Evolutionary conservation across 352 stramenopile species (phyloP), one percentile per base, ranked within the genome.

Genomic region (Pythium sukuiense): DNA sequence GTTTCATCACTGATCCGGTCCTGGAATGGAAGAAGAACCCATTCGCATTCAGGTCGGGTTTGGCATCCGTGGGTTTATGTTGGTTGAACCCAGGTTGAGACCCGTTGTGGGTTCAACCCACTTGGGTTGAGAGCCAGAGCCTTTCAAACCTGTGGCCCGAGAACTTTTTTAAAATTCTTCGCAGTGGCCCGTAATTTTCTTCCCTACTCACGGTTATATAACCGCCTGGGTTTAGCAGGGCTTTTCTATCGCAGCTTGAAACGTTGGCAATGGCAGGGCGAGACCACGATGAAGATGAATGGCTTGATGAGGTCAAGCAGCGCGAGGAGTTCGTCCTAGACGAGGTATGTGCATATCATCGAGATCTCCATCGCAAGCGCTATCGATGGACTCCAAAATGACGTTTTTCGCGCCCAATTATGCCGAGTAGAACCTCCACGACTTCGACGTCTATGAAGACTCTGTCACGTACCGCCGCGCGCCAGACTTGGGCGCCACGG

Each of bases 401-500:
- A 43, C 14, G 49, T 18, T 11, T 39, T 49, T 53, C 18, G 41
- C 43, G 16, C 14, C 1, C 26, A 35, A 59, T 57, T 58, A 59
- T 30, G 45, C 16, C 24, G 7, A 2, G 29, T 58, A 67, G 57
- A 67, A 69, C 71, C 59, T 70, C 46, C 72, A 87, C 61, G 74
- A 74, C 62, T 75, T 83, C 62, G 73, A 58, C 45, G 63, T 50
- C 7, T 70, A 88, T 32, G 79, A 81, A 49, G 79, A 72, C 14
- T 70, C 88, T 56, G 79, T 92, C 30, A 89, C 80, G 9, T 92
- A 90, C 67, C 84, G 84, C 30, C 84, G 84, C 56, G 80, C 77
- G 18, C 67, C 67, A 12, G 62, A 74, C 46, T 61, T 74, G 61
- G 67, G 67, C 57, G 77, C 74, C 45, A 78, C 79, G 4, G 72